Evolutionary conservation across 176 grass and related monocot genomes (phyloP), one percentile per base, ranked within the genome.

Genomic region (Aegilops umbellulata): DNA sequence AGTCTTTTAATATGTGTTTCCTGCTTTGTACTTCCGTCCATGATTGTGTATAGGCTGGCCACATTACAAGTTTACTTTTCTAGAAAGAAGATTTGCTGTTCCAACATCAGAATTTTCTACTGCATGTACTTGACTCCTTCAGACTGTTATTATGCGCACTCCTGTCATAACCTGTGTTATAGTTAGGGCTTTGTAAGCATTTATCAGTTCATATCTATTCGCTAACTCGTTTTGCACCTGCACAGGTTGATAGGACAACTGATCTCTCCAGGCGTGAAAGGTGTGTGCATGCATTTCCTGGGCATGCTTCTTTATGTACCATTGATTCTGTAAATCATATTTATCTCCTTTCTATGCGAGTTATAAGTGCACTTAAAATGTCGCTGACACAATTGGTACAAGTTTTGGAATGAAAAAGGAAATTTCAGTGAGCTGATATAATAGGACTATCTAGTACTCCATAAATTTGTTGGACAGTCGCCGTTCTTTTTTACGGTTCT

Each of bases 251-350:
- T 68, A 98, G 69, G 65, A 89, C 91, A 66, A 77, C 91, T 87
- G 95, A 83, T 77, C 90, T 98, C 22, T 95, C 95, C 67, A 95
- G 91, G 86, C 95, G 91, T 83, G 93, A 98, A 92, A 95, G 95
- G 89, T 98, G 31, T 35, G 88, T 65, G 78, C 34, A 35, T 49
- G 67, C 65, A 16, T 29, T 71, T 10, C 25, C 22, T n/a, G 42
- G 15, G 24, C 32, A 38, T 55, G 17, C 47, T 55, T 76, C 9
- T 22, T 76, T 32, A 57, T 2, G 25, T 76, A 51, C 3, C 42
- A 49, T 53, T 53, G 25, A 30, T 20, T 53, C 25, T 76, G 16
- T 19, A 51, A 10, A 19, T 30, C 16, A 53, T 30, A 24, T 65
- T 65, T 47, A 46, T 66, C 19, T 26, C 17, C 19, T 80, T 80